Conservation (phyloP, 73 alveolate genomes). For the Paramecium octaurelia region DNA sequence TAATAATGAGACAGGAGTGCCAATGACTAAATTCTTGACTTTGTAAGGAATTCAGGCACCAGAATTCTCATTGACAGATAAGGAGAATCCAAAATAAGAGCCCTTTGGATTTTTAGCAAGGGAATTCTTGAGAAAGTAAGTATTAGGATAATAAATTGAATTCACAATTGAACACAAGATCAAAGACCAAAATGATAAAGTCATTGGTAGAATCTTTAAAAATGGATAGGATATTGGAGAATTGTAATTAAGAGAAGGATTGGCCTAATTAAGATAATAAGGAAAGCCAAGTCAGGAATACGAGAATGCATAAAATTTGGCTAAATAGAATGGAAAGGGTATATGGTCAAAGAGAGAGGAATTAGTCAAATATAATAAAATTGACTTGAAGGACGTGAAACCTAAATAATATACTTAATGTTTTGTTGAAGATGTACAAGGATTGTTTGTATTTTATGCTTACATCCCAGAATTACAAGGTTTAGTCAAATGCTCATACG, state of each 20-base stretch:
- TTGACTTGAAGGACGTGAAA: background rate
- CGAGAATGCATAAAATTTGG: background rate
- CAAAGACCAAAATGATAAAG: slow-evolving; percentile 35
- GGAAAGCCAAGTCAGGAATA: background rate
- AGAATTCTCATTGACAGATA: slow-evolving; percentile 33
- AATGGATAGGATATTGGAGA: slow-evolving; percentile 40
- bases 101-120: slow-evolving; percentile 72
- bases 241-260: background rate
- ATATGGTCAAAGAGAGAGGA: background rate
- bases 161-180: slow-evolving; percentile 64
- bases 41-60: slow-evolving; percentile 33
- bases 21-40: slow-evolving; percentile 23
- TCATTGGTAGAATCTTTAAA: slow-evolving; percentile 45
- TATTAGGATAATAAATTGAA: slow-evolving; percentile 67
- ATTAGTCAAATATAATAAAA: background rate
- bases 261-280: background rate
- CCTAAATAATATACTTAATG: background rate
- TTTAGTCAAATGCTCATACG: slow-evolving; percentile 27
- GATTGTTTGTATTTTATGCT: slow-evolving; percentile 34
- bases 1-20: slow-evolving; percentile 14
- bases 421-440: slow-evolving; percentile 39
- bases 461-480: slow-evolving; percentile 15
- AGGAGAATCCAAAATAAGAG: slow-evolving; percentile 66
- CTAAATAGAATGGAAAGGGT: background rate
- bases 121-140: slow-evolving; percentile 70